Conservation (phyloP, 2,329 filamentous ascomycete species). For the Aspergillus puulaauensis region DNA sequence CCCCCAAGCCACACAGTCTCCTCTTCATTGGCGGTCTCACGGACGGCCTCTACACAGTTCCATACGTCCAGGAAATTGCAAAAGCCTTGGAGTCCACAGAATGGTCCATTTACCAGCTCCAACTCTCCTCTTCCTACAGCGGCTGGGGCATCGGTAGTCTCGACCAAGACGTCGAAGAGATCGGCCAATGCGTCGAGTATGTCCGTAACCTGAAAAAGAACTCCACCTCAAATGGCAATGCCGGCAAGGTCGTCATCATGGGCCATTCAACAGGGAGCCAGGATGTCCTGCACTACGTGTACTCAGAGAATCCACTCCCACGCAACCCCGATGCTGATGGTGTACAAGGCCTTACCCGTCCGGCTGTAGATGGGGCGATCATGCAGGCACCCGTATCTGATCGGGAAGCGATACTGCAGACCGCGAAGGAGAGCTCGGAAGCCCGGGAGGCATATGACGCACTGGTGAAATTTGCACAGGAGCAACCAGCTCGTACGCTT, state of each 20-base stretch:
- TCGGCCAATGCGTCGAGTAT: conserved; percentile 53
- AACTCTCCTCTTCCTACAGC: conserved; percentile 53
- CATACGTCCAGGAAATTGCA: conserved; percentile 54
- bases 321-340: conserved; percentile 27
- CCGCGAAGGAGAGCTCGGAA: conserved; percentile 22
- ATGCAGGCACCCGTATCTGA: conserved; percentile 80
- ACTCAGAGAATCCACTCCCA: conserved; percentile 41
- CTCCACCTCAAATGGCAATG: background rate
- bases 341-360: conserved; percentile 41
- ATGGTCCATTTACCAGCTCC: conserved; percentile 55
- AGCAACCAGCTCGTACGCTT: conserved; percentile 23
- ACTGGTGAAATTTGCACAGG: conserved; percentile 34
- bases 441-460: conserved; percentile 30
- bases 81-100: conserved; percentile 45
- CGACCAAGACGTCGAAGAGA: conserved; percentile 54
- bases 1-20: conserved; percentile 47
- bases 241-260: conserved; percentile 63
- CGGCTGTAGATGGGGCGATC: conserved; percentile 69
- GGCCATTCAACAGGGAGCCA: conserved; percentile 70
- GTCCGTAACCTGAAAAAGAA: conserved; percentile 41
- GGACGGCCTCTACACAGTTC: conserved; percentile 57
- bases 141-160: conserved; percentile 57
- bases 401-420: conserved; percentile 59
- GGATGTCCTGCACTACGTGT: conserved; percentile 65
- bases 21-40: conserved; percentile 61